Evolutionary conservation across 306 rosid species (phyloP), one percentile per base, ranked within the genome.

Genomic region (Glycine tomentella): DNA sequence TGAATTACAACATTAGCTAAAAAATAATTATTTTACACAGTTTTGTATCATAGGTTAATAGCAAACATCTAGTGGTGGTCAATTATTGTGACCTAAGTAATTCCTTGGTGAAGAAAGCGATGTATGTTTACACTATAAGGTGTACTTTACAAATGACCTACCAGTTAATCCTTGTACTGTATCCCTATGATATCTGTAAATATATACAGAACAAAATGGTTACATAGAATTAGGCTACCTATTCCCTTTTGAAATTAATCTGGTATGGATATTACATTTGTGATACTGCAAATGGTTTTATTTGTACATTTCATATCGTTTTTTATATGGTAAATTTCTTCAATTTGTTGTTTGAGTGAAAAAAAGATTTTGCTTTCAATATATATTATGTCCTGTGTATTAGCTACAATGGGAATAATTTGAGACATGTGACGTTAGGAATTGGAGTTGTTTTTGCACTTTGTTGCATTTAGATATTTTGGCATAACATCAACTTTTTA

Each of bases 111-210:
- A 69, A 3, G 40, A 58, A 42, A 73, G 34, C 48, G 2, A 11
- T n/a, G 63, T 56, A 64, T 66, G 42, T 48, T 13, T 31, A 58
- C 16, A 40, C 42, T 13, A 31, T 13, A 53, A 25, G 44, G 45
- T 61, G 72, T 61, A 15, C 58, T 15, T 73, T 73, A 62, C 42
- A 56, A 58, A 63, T 73, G 61, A 33, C 20, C 3, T 68, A 52
- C 52, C 72, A 65, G 42, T 71, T 40, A 48, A 62, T 51, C 4
- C 74, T 2, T 50, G 69, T 44, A 44, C 44, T 74, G 51, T 34
- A 74, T 78, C 76, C 71, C 61, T 33, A 72, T 59, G 82, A 78
- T 65, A 45, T 53, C 17, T 78, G 69, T 33, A 71, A 31, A 77
- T 53, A 63, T 31, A 33, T 8, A 52, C 42, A 15, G 52, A 77